Base-by-base conservation (phyloP, 192 early-diverging fungal species). In the Anaeromyces robustus region DNA sequence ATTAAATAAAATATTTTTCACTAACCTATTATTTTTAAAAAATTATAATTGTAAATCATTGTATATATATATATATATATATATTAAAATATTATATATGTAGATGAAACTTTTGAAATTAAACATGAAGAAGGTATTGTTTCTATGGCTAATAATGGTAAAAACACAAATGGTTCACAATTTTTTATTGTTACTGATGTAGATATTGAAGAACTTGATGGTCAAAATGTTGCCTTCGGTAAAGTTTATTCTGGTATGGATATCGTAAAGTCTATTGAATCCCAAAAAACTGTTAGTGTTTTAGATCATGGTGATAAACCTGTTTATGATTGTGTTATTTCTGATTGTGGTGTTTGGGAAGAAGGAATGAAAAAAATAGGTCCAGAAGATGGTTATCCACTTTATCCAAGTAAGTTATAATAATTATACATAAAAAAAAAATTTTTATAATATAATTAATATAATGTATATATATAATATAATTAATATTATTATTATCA, bases 111-210 rank as follows among this genome's bases (percentile, higher is more conserved):
- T 1, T 68, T 68, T 68, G 52, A 68, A 68, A 68, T 68, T 68
- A 68, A 68, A n/a, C 52, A 68, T 68, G 52, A 68, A 68, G 52
- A 68, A 68, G 87, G 87, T 29, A 34, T 81, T 79, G 84, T 92
- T 29, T 94, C 92, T 18, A 94, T 94, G 94, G 93, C 94, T 80
- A 94, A 94, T 77, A 92, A 92, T 39, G 94, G 94, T 12, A 81
- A 84, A 34, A 89, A 89, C 52, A 95, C 94, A 78, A 95, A 95
- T 80, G 94, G 94, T 30, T 94, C 93, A 68, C 94, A 95, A 86
- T 94, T 94, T 86, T 94, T 95, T 77, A 90, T 94, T 77, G 92
- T 90, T 29, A 94, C 93, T 22, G 90, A 89, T 5, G 83, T 84
- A 4, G 52, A 68, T 29, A 92, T 92, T 19, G 88, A 92, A 78